Conservation (phyloP, 495 filamentous ascomycete genomes). For the Mytilinidion resinicola region DNA sequence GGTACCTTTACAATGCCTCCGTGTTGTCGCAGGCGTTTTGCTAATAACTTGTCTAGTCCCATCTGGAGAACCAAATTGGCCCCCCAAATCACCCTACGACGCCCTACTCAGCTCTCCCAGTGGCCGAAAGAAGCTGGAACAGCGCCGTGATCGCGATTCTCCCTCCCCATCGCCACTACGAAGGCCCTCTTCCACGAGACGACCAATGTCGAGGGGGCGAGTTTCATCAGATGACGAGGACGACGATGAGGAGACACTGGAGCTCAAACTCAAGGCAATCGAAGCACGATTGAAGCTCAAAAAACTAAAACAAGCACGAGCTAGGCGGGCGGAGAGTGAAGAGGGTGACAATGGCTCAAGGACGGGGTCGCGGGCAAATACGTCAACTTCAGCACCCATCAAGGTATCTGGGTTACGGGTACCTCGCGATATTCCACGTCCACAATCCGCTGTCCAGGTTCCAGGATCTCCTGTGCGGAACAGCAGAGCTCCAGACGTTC, state of each 20-base stretch:
- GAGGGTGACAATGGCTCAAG: conserved; percentile 13
- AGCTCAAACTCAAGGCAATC: conserved; percentile 77
- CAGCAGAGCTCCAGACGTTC: conserved; percentile 42
- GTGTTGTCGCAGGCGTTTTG: background rate
- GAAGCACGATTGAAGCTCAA: conserved; percentile 85
- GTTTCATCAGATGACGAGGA: conserved; percentile 42
- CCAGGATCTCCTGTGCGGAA: conserved; percentile 70
- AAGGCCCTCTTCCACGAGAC: conserved; percentile 27
- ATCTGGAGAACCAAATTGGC: conserved; percentile 59
- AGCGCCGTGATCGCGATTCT: conserved; percentile 14
- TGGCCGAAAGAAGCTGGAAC: conserved; percentile 58
- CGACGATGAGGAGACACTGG: conserved; percentile 85
- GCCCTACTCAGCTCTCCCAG: conserved; percentile 74
- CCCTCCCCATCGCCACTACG: conserved; percentile 52
- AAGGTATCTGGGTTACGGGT: conserved; percentile 5
- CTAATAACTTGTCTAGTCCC: background rate
- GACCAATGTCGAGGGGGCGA: conserved; percentile 34
- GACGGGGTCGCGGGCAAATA: conserved; percentile 13
- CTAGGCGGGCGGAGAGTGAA: conserved; percentile 35
- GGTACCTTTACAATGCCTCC: background rate
- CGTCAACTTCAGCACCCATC: background rate
- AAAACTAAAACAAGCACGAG: conserved; percentile 50
- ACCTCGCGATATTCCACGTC: conserved; percentile 11
- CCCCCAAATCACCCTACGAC: conserved; percentile 78
- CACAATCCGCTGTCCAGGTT: conserved; percentile 57